Conservation (phyloP, 768 basidiomycete genomes). For the Naganishia vaughanmartiniae region DNA sequence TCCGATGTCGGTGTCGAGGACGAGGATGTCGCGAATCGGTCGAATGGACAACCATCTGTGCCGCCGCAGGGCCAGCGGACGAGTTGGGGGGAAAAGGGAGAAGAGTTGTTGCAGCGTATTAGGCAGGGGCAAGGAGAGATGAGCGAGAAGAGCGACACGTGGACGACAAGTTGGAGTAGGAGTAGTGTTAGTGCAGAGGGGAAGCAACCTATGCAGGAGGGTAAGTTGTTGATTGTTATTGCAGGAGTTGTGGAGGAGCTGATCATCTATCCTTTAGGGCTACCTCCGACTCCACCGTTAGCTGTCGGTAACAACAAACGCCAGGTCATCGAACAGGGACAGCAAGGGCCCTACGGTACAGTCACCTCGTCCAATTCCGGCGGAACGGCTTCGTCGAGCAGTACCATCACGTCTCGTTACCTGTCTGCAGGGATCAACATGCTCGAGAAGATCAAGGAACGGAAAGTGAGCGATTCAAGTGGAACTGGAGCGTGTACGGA, state of each 20-base stretch:
- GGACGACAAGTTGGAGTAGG: conserved; percentile 33
- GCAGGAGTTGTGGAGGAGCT: background rate
- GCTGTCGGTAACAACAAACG: background rate
- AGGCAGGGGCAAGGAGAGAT: conserved; percentile 33
- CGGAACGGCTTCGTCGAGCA: conserved; percentile 22
- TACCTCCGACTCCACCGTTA: background rate
- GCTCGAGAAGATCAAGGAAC: conserved; percentile 30
- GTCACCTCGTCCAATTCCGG: conserved; percentile 30
- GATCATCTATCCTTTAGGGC: background rate
- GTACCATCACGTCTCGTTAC: conserved; percentile 33
- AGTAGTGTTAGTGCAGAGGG: conserved; percentile 19
- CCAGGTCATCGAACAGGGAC: background rate
- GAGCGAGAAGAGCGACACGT: conserved; percentile 39
- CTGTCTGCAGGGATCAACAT: conserved; percentile 28
- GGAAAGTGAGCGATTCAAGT: conserved; percentile 36
- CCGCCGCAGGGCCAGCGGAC: conserved; percentile 3
- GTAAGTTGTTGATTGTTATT: background rate
- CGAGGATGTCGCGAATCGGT: background rate
- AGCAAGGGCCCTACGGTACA: conserved; percentile 12
- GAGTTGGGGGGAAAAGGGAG: conserved; percentile 48
- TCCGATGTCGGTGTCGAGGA: conserved; percentile 20
- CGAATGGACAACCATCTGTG: background rate
- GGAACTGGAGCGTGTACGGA: conserved; percentile 30
- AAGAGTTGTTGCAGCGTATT: conserved; percentile 46
- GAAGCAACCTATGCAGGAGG: conserved; percentile 18